Evolutionary conservation across 2,329 filamentous ascomycete genomes (phyloP), one percentile per base, ranked within the genome.

Genomic region (Fusarium azukiicola): DNA sequence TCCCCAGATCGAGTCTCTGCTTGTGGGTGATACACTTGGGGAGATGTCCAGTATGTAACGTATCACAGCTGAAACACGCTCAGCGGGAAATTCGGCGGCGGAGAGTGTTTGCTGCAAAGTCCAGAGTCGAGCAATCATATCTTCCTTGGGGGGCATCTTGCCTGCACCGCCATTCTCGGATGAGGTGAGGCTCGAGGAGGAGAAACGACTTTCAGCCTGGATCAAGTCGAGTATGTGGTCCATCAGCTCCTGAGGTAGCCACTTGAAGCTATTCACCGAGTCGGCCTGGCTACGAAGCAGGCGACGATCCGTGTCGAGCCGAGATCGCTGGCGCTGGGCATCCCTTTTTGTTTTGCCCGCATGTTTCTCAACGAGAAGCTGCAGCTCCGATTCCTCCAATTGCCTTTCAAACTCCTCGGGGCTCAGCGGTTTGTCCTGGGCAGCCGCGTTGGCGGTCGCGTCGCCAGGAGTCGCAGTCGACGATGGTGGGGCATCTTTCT

Each of bases 401-500:
- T 98, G 96, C 78, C 90, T 94, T 84, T 99, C 98, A 68, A 99
- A 95, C 85, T 99, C 96, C 84, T 99, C 97, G 2, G 97, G 95
- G 66, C 93, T 96, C 79, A 97, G 88, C 40, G 92, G 89, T 71
- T 93, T 88, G 69, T 88, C 81, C 44, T 85, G 77, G n/a, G 72
- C 46, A 44, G 64, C 67, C 49, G 71, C 44, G 19, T 70, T 80
- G 72, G 69, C 52, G 40, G 67, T 79, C 77, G 82, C 73, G 73
- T 83, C 80, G 72, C 81, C 77, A 73, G 84, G 78, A 46, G 81
- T 76, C 72, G 72, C 71, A 52, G 80, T 74, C 56, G 82, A 80
- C 67, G 81, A 81, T 79, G 82, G 84, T 80, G 84, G 83, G 81
- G 84, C 82, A 83, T 81, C 73, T 73, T 75, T 81, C 58, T 79